phyloP scores from a whole-genome alignment of 1,284 basidiomycete species.

The Leccinum pachyderme region DNA sequence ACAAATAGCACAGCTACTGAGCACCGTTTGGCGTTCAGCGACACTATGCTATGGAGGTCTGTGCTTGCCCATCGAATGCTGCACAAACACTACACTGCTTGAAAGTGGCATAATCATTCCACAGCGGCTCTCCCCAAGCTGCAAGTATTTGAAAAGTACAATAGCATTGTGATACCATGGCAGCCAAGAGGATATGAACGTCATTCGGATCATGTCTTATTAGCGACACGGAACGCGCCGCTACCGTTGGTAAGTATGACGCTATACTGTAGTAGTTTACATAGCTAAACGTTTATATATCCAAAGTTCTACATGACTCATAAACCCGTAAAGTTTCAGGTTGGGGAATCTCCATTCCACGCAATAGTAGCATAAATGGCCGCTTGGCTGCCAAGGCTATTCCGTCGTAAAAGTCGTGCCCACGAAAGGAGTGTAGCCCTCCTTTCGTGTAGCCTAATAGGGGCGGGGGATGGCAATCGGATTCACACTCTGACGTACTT shows the following conservation, averaged over 20 bases:
- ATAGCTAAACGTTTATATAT: not conserved
- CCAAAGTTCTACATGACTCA: too few species aligned
- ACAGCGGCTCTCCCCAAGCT: not conserved
- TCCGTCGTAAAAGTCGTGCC: too few species aligned
- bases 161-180: not conserved
- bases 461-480: not conserved
- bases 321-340: too few species aligned
- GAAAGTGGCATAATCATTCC: not conserved
- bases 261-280: not conserved
- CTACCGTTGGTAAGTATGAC: not conserved
- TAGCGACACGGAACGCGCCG: not conserved
- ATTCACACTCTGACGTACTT: not conserved
- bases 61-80: not conserved
- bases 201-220: not conserved
- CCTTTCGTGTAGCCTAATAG: too few species aligned
- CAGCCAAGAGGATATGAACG: not conserved
- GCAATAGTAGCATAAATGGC: too few species aligned
- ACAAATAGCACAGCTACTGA: not conserved
- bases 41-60: not conserved
- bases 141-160: not conserved
- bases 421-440: too few species aligned
- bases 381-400: too few species aligned
- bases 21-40: not conserved
- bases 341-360: too few species aligned
- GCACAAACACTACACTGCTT: not conserved